These are phyloP conservation scores for Wickerhamiella siamensis DNA, from an alignment of 805 yeast genomes.

Conservation along the genomic window DNA sequence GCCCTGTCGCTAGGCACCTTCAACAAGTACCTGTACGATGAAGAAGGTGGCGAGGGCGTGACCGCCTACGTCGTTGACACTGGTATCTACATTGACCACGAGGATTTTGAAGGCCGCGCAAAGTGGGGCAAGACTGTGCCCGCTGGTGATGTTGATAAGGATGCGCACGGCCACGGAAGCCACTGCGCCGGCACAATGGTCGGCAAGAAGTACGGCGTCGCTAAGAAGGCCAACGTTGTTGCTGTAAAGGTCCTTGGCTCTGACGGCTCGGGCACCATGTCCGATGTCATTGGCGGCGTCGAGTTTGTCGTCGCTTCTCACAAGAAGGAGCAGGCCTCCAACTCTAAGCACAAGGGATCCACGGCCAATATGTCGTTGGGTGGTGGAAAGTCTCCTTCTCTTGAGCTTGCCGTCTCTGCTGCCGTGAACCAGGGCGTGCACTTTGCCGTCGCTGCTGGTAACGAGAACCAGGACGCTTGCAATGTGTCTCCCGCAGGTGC, in stretches of 20 bases:
- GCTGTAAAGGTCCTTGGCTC: slow-evolving; percentile 47
- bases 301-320: slow-evolving; percentile 61
- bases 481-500: slow-evolving; percentile 73
- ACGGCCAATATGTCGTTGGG: slow-evolving; percentile 76
- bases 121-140: slow-evolving; percentile 42
- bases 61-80: slow-evolving; percentile 43
- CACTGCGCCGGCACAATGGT: slow-evolving; percentile 50
- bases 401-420: slow-evolving; percentile 78
- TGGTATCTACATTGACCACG: slow-evolving; percentile 38
- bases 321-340: slow-evolving; percentile 28
- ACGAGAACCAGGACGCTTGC: slow-evolving; percentile 88
- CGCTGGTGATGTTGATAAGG: slow-evolving; percentile 29
- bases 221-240: slow-evolving; percentile 41
- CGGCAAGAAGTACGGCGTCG: slow-evolving; percentile 39
- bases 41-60: slow-evolving; percentile 31
- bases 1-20: slow-evolving; percentile 44
- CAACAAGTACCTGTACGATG: slow-evolving; percentile 46
- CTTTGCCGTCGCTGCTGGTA: slow-evolving; percentile 95
- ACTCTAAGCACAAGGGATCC: slow-evolving; percentile 27
- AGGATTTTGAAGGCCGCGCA: slow-evolving; percentile 43
- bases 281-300: slow-evolving; percentile 46
- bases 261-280: slow-evolving; percentile 42
- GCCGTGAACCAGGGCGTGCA: slow-evolving; percentile 81
- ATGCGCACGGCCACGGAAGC: slow-evolving; percentile 46
- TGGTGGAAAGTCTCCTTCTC: slow-evolving; percentile 80